Evolutionary conservation across 108 stramenopile species (phyloP).

Genomic region (Cyclotella distinguenda): DNA sequence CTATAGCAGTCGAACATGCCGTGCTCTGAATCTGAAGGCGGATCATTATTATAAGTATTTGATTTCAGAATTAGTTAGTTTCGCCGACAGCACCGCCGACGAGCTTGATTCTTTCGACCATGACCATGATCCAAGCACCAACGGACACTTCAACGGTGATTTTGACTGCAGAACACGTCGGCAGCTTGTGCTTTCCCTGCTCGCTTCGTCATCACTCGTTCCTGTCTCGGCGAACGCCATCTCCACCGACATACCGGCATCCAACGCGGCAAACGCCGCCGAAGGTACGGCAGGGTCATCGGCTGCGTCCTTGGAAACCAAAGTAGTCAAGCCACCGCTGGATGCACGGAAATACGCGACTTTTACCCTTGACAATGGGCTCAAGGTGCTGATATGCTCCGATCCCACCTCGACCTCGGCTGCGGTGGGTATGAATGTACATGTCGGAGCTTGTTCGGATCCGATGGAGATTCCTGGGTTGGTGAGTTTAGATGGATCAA

Average conservation of each 20-base stretch:
- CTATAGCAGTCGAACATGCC: too few relatives aligned
- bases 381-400: slow-evolving; percentile 77
- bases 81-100: too few relatives aligned
- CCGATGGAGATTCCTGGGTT: slow-evolving; percentile 86
- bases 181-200: slow-evolving; percentile 56
- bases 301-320: neutral
- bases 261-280: neutral
- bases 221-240: slow-evolving; percentile 4
- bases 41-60: too few relatives aligned
- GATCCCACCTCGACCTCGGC: slow-evolving; percentile 80
- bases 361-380: slow-evolving; percentile 61
- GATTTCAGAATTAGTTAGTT: too few relatives aligned
- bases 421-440: slow-evolving; percentile 89
- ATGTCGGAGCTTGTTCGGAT: slow-evolving; percentile 87
- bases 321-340: slow-evolving; percentile 67
- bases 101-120: too few relatives aligned
- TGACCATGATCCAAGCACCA: too few relatives aligned
- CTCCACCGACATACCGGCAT: neutral
- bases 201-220: slow-evolving; percentile 36
- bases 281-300: neutral
- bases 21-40: too few relatives aligned
- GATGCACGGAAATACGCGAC: slow-evolving; percentile 68
- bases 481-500: slow-evolving; percentile 61
- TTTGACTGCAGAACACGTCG: slow-evolving; percentile 45
- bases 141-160: too few relatives aligned